These are phyloP conservation scores for Blastobotrys arbuscula DNA, from an alignment of 1,139 yeast species.

Conservation along the genomic window DNA sequence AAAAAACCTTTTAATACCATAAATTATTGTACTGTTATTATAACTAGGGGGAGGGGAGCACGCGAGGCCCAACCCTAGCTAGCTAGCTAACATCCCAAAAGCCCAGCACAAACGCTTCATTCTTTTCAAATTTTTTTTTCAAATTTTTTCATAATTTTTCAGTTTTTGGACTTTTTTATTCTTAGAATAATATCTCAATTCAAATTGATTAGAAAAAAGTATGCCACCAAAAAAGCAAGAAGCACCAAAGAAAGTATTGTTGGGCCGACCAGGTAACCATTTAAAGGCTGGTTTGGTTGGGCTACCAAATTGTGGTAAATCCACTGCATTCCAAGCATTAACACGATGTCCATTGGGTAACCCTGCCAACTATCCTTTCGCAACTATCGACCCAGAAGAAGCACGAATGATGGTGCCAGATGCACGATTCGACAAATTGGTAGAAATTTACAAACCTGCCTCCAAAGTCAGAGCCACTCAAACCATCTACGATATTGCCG, in stretches of 20 bases:
- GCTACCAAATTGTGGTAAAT: slow-evolving; percentile 91
- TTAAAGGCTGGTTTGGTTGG: slow-evolving; percentile 77
- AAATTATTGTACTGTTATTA: too few relatives aligned
- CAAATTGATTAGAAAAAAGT: slow-evolving; percentile 12
- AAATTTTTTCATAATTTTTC: background rate
- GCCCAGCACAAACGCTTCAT: too few relatives aligned
- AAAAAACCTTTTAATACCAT: too few relatives aligned
- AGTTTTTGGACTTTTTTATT: background rate
- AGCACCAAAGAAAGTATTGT: slow-evolving; percentile 80
- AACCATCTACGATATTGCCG: slow-evolving; percentile 96
- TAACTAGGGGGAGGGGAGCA: too few relatives aligned
- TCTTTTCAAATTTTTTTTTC: too few relatives aligned
- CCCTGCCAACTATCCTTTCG: slow-evolving; percentile 97
- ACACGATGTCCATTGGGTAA: slow-evolving; percentile 92
- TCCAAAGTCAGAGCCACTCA: slow-evolving; percentile 88
- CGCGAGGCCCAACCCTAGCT: too few relatives aligned
- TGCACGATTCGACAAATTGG: slow-evolving; percentile 72
- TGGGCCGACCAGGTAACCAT: slow-evolving; percentile 95
- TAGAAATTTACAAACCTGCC: slow-evolving; percentile 71
- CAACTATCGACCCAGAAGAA: slow-evolving; percentile 98
- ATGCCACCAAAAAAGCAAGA: slow-evolving; percentile 97
- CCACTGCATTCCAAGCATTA: slow-evolving; percentile 65
- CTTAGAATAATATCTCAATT: background rate
- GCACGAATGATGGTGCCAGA: slow-evolving; percentile 97
- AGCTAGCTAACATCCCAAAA: too few relatives aligned